A percentile compares a stretch with the other conserved stretches of the same genome.
phyloP scores from a whole-genome alignment of 805 yeast genomes.

The Candida ortonii region DNA sequence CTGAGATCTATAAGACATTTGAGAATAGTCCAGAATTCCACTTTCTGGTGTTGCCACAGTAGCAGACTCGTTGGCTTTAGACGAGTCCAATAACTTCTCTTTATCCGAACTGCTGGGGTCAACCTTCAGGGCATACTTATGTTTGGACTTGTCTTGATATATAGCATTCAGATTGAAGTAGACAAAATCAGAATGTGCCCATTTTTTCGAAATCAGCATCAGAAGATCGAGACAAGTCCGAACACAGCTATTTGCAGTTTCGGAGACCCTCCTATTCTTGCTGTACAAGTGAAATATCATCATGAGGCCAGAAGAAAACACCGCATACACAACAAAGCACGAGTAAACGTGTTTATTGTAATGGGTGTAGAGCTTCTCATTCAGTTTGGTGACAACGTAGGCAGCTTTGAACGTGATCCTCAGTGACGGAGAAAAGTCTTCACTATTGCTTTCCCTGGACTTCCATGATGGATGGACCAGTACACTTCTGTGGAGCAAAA shows the following conservation, averaged over 20 bases:
- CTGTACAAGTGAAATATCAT: constrained; percentile 61
- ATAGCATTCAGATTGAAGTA: constrained; percentile 47
- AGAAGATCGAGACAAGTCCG: constrained; percentile 31
- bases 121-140: constrained; percentile 4
- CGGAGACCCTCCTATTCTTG: constrained; percentile 24
- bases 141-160: constrained; percentile 33
- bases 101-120: too few relatives aligned
- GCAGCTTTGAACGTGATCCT: constrained; percentile 82
- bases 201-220: constrained; percentile 44
- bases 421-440: constrained; percentile 60
- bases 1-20: constrained; percentile 6
- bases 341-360: constrained; percentile 43
- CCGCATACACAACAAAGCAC: constrained; percentile 38
- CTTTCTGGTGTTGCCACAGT: constrained; percentile 4
- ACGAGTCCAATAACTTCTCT: too few relatives aligned
- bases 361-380: constrained; percentile 55
- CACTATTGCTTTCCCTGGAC: constrained; percentile 33
- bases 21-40: constrained; percentile 13
- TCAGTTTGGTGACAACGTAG: constrained; percentile 64
- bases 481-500: constrained; percentile 68
- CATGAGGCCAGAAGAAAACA: constrained; percentile 65
- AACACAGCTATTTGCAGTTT: constrained; percentile 25
- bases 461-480: constrained; percentile 37
- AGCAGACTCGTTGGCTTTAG: too few relatives aligned
- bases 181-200: constrained; percentile 52